Base-by-base conservation (phyloP, 371 early-diverging fungal species). In the Actinomucor elegans region DNA sequence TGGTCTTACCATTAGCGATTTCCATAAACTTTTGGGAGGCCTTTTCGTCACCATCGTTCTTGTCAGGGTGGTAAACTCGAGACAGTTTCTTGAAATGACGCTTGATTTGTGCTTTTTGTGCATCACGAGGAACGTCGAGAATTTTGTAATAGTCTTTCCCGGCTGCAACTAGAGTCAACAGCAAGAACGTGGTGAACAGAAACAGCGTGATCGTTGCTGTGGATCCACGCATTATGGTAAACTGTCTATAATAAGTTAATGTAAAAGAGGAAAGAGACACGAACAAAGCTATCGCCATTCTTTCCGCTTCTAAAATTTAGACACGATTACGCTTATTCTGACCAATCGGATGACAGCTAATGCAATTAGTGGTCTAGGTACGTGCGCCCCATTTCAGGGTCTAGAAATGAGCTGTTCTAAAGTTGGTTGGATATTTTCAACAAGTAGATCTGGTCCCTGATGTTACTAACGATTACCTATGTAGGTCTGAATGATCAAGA, bases 11-110 rank as follows among this genome's bases (percentile, higher is more conserved):
- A 75, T 94, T 75, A 4, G 96, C 85, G 5, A 97, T 70, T 69
- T 95, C 93, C 55, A 96, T 86, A 63, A 98, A 98, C 69, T 94
- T 95, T 42, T 84, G 86, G 50, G 93, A 87, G 4, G 94, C 92
- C 3, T 52, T 34, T 33, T 66, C 53, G 61, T 90, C 83, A 28
- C 88, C 91, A 9, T 87, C 91, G 69, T 95, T 94, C 81, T 96
- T 95, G 71, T 97, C 98, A 0, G 93, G 93, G 57, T 94, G 93
- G 63, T 89, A 92, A 66, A 88, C 91, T 59, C 84, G 90, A 49
- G 90, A 86, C 52, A 98, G 75, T 55, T 86, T 88, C 52, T 91
- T 89, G 77, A 93, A 99, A 35, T 93, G 92, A 61, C 89, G 90
- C 61, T 90, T 94, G 66, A 99, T 97, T 57, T 97, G 94, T 43